phyloP scores from a whole-genome alignment of 1,284 basidiomycete genomes.

The Ustilago curta region DNA sequence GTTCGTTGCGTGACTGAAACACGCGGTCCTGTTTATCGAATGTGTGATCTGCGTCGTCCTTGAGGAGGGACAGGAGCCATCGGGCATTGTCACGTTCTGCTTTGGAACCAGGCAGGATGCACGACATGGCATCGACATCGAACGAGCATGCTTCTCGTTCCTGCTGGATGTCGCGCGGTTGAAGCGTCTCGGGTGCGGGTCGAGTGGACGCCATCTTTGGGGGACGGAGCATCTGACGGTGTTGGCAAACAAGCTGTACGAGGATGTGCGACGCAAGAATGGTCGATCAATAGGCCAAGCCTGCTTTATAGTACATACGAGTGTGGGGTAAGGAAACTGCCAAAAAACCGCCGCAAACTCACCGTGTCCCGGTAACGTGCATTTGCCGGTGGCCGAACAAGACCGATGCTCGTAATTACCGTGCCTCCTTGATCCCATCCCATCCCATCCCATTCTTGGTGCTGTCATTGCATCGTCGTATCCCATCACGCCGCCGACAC shows the following conservation, averaged over 20 bases:
- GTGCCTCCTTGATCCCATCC: neutral
- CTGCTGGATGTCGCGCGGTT: constrained; percentile 43
- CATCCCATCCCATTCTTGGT: neutral
- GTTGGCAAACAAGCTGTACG: neutral
- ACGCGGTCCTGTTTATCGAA: constrained; percentile 55
- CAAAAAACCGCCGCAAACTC: no score
- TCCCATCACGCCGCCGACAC: neutral
- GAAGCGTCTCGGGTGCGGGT: constrained; percentile 51
- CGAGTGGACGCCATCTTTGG: constrained; percentile 29
- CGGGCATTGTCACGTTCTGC: constrained; percentile 47
- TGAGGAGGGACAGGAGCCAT: constrained; percentile 53
- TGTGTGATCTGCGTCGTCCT: constrained; percentile 44
- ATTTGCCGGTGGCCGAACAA: constrained; percentile 28
- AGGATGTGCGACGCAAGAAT: neutral
- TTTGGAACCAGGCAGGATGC: constrained; percentile 51
- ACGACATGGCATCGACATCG: constrained; percentile 53
- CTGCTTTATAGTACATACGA: neutral
- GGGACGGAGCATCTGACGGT: neutral
- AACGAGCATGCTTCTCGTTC: constrained; percentile 53
- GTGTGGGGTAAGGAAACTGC: constrained; percentile 15
- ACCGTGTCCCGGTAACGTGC: constrained; percentile 1
- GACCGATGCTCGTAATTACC: constrained; percentile 17
- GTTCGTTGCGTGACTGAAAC: constrained; percentile 54
- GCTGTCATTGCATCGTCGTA: neutral
- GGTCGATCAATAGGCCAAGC: no score